These are phyloP conservation scores for Saccharomycopsis sp. DNA, from an alignment of 805 yeast genomes.

Conservation along the genomic window DNA sequence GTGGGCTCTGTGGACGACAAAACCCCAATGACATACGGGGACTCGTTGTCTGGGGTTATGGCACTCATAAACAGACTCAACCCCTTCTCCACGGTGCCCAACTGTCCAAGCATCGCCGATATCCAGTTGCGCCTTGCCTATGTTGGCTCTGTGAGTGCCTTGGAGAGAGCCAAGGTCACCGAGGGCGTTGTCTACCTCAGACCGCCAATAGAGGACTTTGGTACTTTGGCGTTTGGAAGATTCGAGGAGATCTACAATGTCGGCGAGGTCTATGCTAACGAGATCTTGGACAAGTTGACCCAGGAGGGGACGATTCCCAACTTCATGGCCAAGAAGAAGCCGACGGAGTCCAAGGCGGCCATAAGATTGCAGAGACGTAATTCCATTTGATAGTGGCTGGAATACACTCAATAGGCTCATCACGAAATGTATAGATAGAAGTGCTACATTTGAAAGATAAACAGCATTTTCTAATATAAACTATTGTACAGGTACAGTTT, in stretches of 20 bases:
- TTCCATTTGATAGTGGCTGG: constrained; percentile 46
- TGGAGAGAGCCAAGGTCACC: constrained; percentile 77
- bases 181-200: constrained; percentile 83
- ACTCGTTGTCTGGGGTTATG: constrained; percentile 89
- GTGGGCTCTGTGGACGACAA: constrained; percentile 94
- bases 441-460: no score
- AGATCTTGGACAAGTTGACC: constrained; percentile 45
- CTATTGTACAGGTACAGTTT: no score
- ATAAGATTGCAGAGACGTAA: constrained; percentile 48
- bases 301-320: constrained; percentile 49
- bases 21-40: constrained; percentile 87
- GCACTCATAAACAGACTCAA: constrained; percentile 81
- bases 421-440: no score
- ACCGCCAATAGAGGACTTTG: constrained; percentile 91
- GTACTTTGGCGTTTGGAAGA: constrained; percentile 85
- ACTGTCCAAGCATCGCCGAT: constrained; percentile 91
- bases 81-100: constrained; percentile 81
- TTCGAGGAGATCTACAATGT: constrained; percentile 84
- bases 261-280: constrained; percentile 69
- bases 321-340: constrained; percentile 38
- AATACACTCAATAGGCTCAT: no score
- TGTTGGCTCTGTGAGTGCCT: constrained; percentile 89
- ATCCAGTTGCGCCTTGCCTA: constrained; percentile 89
- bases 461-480: no score
- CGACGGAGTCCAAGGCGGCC: constrained; percentile 26